Evolutionary conservation across 2,329 filamentous ascomycete species (phyloP), one percentile per base, ranked within the genome.

Genomic region (Juglanconis oblonga): DNA sequence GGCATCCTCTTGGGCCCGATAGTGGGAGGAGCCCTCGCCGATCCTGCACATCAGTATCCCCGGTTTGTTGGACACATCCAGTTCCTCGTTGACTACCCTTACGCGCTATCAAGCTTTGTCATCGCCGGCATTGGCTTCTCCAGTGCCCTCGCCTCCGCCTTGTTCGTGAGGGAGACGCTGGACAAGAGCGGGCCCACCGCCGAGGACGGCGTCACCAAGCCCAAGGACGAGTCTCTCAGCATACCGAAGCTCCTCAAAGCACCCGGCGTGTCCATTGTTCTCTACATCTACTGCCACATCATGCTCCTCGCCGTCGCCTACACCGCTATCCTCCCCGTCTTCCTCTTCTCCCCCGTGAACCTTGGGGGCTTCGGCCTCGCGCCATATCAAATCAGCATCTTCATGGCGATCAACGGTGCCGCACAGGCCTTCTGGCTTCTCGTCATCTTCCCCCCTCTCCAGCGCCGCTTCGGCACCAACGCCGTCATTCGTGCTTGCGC

Each of bases 1-100:
- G 91, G 91, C 4, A 86, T 94, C 49, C 86, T 91, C 60, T 35
- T 91, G 2, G 91, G 90, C 0, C 89, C 90, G 3, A 67, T 91
- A 8, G 68, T 92, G 24, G 89, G 90, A 47, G 91, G 90, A 55
- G 78, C 77, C 0, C 79, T 95, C 1, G 87, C 89, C 10, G 81
- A 89, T 38, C 91, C 90, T 1, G 86, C 81, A 0, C 67, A 74
- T 5, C 85, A 89, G 70, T 92, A 88, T 67, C 82, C 86, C 0
- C 66, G 73, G 0, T 56, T 81, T 0, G 89, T 93, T 62, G 80
- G 77, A 3, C 69, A 73, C 8, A 65, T 81, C 2, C 70, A 72
- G 1, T 89, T 91, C 72, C 86, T 91, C 66, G 73, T 79, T 44
- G 71, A 81, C 5, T 89, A 85, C 65, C 88, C 88, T 0, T 91